These are phyloP conservation scores for Microsporum audouinii DNA, from an alignment of 2,329 filamentous ascomycete genomes.

Conservation along the genomic window DNA sequence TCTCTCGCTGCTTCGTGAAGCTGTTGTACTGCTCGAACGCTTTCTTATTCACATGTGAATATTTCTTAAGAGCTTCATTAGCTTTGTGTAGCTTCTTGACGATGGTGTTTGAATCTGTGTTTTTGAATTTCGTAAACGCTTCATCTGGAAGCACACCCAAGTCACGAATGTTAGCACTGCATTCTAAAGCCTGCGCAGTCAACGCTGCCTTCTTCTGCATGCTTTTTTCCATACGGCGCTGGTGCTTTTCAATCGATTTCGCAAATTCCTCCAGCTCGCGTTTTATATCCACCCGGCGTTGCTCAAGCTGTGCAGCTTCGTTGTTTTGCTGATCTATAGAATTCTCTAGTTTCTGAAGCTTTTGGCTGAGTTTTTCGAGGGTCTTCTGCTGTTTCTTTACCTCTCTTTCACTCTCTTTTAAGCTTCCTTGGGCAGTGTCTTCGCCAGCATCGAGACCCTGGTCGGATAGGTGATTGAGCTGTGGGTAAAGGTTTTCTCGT, in stretches of 20 bases:
- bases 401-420: constrained; percentile 70
- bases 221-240: constrained; percentile 84
- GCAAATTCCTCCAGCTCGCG: constrained; percentile 65
- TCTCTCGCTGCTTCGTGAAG: constrained; percentile 85
- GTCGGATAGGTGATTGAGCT: constrained; percentile 72
- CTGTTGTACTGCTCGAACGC: constrained; percentile 98
- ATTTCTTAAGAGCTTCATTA: constrained; percentile 88
- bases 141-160: constrained; percentile 88
- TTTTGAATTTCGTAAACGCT: constrained; percentile 81
- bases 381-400: constrained; percentile 64
- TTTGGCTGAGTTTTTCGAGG: constrained; percentile 54
- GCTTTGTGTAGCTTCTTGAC: constrained; percentile 71
- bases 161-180: constrained; percentile 79
- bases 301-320: constrained; percentile 48
- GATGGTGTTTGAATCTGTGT: constrained; percentile 65
- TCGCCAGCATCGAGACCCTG: constrained; percentile 57
- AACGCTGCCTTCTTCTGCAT: constrained; percentile 77
- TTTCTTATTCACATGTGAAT: constrained; percentile 98
- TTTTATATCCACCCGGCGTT: constrained; percentile 52
- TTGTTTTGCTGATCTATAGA: constrained; percentile 52
- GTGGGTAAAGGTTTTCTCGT: constrained; percentile 76
- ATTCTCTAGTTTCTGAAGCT: constrained; percentile 61
- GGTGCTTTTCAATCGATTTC: constrained; percentile 66
- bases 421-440: constrained; percentile 47
- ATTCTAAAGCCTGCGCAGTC: constrained; percentile 65